A percentile compares a stretch with the other conserved stretches of the same genome.
These are phyloP conservation scores for Ramicandelaber brevisporus DNA, from an alignment of 192 early-diverging fungal genomes.

Conservation along the genomic window DNA sequence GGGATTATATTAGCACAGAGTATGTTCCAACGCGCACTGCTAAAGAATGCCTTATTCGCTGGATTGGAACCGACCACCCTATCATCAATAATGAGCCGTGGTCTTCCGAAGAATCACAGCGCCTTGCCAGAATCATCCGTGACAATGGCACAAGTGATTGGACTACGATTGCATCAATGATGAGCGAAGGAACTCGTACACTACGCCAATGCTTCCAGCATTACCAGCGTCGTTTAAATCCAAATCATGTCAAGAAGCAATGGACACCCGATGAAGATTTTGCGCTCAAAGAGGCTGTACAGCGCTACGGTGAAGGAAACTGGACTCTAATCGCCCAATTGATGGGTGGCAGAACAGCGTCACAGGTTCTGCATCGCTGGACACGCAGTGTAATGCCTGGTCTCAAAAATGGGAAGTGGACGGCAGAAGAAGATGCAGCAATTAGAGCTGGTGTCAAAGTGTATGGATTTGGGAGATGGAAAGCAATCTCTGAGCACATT, in stretches of 20 bases:
- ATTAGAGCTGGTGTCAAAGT: conserved; percentile 29
- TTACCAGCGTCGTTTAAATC: conserved; percentile 24
- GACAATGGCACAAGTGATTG: conserved; percentile 24
- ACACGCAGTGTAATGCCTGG: conserved; percentile 36
- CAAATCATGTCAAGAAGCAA: conserved; percentile 14
- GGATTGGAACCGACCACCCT: conserved; percentile 54
- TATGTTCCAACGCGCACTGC: conserved; percentile 27
- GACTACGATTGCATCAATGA: conserved; percentile 31
- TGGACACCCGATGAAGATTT: conserved; percentile 49
- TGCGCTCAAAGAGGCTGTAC: conserved; percentile 29
- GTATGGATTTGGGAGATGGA: conserved; percentile 43
- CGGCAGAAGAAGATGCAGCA: conserved; percentile 35
- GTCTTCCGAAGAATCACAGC: conserved; percentile 24
- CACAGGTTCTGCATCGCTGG: conserved; percentile 51
- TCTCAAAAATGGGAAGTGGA: conserved; percentile 36
- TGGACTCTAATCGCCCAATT: conserved; percentile 42
- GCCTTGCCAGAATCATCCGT: conserved; percentile 17
- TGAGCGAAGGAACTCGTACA: conserved; percentile 39
- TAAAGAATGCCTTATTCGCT: conserved; percentile 53
- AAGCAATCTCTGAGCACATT: conserved; percentile 38
- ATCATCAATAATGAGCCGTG: conserved; percentile 44
- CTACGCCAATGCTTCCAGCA: conserved; percentile 46
- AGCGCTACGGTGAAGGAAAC: conserved; percentile 35
- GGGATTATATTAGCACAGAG: conserved; percentile 18
- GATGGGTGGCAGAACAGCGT: conserved; percentile 33